These are phyloP conservation scores for Setaria viridis DNA, from an alignment of 202 grass and related monocot genomes.

Conservation along the genomic window DNA sequence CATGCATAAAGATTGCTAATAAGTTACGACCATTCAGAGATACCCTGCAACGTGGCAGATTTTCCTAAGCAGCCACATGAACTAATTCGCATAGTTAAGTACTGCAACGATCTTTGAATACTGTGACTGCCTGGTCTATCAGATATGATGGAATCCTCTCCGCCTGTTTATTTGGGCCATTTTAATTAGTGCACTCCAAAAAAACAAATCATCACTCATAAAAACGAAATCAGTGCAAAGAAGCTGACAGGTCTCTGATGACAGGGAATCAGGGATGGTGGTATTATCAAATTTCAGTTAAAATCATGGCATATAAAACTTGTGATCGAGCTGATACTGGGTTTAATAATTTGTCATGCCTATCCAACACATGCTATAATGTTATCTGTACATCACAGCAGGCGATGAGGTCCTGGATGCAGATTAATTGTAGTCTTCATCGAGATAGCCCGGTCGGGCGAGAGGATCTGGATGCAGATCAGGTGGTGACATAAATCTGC, in stretches of 20 bases:
- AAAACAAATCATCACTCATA: not conserved
- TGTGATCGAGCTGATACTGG: not conserved
- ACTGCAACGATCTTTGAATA: not conserved
- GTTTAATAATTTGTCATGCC: not conserved
- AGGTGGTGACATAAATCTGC: not conserved
- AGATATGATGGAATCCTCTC: not conserved
- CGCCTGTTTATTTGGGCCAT: not conserved
- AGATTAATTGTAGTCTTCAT: not conserved
- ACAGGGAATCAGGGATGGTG: not conserved
- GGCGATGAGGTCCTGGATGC: no score
- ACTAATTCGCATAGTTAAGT: not conserved
- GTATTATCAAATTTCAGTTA: not conserved
- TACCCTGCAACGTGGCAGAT: not conserved
- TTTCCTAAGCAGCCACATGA: not conserved
- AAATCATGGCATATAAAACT: not conserved
- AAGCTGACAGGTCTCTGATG: not conserved
- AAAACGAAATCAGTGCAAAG: not conserved
- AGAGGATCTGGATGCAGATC: not conserved
- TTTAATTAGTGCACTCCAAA: not conserved
- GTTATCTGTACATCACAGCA: not conserved
- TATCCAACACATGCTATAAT: not conserved
- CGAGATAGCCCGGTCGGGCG: not conserved
- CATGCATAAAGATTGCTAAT: not conserved
- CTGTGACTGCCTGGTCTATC: not conserved
- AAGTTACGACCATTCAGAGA: slow-evolving; percentile 1